These are phyloP conservation scores for Blastocystis sp. DNA, from an alignment of 352 stramenopile species.

Conservation along the genomic window DNA sequence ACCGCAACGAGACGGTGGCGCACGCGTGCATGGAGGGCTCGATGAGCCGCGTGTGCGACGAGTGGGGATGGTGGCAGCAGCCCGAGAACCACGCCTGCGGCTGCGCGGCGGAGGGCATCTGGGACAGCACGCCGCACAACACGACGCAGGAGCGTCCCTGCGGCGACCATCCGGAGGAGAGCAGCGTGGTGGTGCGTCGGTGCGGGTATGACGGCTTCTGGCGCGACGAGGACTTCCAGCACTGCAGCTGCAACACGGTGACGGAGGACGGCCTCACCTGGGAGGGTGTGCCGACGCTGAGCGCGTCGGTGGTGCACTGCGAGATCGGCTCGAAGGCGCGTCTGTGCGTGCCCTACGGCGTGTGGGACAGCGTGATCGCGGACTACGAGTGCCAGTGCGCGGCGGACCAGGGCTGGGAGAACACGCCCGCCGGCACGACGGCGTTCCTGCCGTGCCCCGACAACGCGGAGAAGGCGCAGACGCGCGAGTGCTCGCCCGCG, in stretches of 20 bases:
- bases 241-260: neutral
- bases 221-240: neutral
- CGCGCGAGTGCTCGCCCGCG: neutral
- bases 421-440: neutral
- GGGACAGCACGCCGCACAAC: neutral
- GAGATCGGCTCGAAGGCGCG: constrained; percentile 25
- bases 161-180: neutral
- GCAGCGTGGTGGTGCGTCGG: neutral
- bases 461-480: neutral
- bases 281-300: neutral
- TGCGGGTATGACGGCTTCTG: constrained; percentile 15
- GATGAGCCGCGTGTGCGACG: neutral
- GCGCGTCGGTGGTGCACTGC: constrained; percentile 8
- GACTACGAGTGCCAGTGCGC: constrained; percentile 22
- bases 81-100: neutral
- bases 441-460: constrained; percentile 11
- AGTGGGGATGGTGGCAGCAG: neutral
- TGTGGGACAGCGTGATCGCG: constrained; percentile 7
- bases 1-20: constrained; percentile 1
- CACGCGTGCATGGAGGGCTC: neutral
- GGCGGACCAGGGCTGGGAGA: neutral
- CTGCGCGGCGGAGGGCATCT: constrained; percentile 27
- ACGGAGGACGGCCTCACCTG: constrained; percentile 14
- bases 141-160: constrained; percentile 1
- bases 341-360: neutral